Evolutionary conservation across 2,329 filamentous ascomycete genomes (phyloP), one percentile per base, ranked within the genome.

Genomic region (Aspergillus puulaauensis): DNA sequence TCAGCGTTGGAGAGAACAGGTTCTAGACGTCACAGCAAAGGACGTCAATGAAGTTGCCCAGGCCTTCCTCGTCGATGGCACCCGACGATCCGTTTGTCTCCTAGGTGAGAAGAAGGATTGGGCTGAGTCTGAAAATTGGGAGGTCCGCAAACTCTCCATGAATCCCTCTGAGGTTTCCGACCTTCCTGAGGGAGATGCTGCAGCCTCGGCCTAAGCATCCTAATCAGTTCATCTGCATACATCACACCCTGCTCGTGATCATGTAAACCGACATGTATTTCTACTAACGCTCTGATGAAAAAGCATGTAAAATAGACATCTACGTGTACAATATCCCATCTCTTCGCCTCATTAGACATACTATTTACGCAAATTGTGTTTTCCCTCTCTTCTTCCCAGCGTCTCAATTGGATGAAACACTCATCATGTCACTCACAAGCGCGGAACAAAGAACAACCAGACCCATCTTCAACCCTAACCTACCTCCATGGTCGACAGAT

Each of bases 81-180:
- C 82, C 55, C 77, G 81, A 39, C 75, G 86, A 60, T 86, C 87
- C 57, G 85, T 86, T 53, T 79, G 88, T 21, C 88, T 98, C 61
- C 80, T 99, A 4, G 93, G 93, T 39, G 88, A 93, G 79, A 90
- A 88, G 78, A 90, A 90, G 72, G 82, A 87, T 11, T 96, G 90
- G 87, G 84, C 89, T 19, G 72, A 77, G 35, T 70, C 73, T 24
- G 87, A 91, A 64, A 82, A 79, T 23, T 98, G 93, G 93, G 83
- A 85, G 53, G 79, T 91, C 24, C 84, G 85, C 60, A 90, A 93
- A 71, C 86, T 96, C 77, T 84, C 81, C 6, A 87, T 93, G 69
- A 80, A 68, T 11, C 27, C 56, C 15, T 60, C 59, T 45, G 56
- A 68, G 6, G 68, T 68, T 19, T 47, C 56, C n/a, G 47, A 17